A percentile compares a stretch with the other conserved stretches of the same genome.
These are phyloP conservation scores for Aspergillus coremiiformis DNA, from an alignment of 495 filamentous ascomycete genomes.

Conservation along the genomic window DNA sequence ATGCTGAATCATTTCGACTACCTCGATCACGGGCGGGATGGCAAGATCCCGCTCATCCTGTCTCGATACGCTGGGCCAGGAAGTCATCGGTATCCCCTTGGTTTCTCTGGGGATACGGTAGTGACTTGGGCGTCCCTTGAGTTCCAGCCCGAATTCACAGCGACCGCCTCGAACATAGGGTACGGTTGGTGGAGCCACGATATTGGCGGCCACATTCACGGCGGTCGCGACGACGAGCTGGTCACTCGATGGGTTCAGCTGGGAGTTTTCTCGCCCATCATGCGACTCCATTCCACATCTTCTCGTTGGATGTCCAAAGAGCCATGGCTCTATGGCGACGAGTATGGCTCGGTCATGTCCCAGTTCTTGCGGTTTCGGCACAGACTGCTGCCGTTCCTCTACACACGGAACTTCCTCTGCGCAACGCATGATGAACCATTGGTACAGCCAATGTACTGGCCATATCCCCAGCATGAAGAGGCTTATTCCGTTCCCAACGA, in stretches of 20 bases:
- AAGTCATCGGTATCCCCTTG: conserved; percentile 52
- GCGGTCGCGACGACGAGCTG: conserved; percentile 46
- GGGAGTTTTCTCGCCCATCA: conserved; percentile 50
- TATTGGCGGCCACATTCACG: conserved; percentile 51
- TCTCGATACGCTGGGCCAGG: conserved; percentile 53
- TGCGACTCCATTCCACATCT: conserved; percentile 48
- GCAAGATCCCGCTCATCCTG: conserved; percentile 32
- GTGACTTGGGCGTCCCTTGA: conserved; percentile 49
- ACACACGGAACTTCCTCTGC: conserved; percentile 46
- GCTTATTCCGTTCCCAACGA: conserved; percentile 47
- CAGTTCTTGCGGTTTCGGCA: conserved; percentile 44
- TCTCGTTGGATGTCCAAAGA: conserved; percentile 48
- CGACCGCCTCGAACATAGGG: conserved; percentile 55
- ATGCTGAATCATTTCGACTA: conserved; percentile 57
- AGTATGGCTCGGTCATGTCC: conserved; percentile 36
- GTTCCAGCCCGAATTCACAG: conserved; percentile 57
- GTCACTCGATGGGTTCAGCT: conserved; percentile 51
- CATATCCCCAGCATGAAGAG: conserved; percentile 35
- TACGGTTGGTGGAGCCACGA: conserved; percentile 62
- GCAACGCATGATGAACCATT: conserved; percentile 39
- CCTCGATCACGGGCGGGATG: conserved; percentile 35
- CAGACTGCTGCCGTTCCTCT: conserved; percentile 49
- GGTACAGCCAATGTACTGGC: conserved; percentile 55
- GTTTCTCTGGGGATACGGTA: conserved; percentile 52
- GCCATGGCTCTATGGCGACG: conserved; percentile 45